Conservation (phyloP, 768 basidiomycete species). For the Arthromyces matolae region DNA sequence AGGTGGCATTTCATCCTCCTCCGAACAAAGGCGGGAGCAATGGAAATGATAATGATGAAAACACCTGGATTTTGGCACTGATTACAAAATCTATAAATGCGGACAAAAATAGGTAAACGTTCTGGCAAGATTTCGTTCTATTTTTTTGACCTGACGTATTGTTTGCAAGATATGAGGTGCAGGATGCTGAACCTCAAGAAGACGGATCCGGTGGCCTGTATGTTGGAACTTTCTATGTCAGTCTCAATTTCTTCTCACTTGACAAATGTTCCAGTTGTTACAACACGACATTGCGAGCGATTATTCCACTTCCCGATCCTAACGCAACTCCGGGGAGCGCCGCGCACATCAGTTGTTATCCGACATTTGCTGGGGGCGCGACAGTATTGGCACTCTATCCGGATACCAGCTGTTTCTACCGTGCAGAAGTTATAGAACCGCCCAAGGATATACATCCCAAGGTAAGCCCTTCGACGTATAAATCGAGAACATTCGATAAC, state of each 20-base stretch:
- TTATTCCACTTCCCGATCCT: slow-evolving; percentile 80
- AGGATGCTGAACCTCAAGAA: slow-evolving; percentile 81
- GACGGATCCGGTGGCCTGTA: slow-evolving; percentile 69
- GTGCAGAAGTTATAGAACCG: slow-evolving; percentile 75
- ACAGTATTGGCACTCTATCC: slow-evolving; percentile 88
- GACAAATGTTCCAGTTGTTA: slow-evolving; percentile 45
- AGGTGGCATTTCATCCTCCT: slow-evolving; percentile 78
- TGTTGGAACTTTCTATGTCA: slow-evolving; percentile 14
- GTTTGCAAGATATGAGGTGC: slow-evolving; percentile 70
- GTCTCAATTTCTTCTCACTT: not conserved
- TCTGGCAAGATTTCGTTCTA: not conserved
- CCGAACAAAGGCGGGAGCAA: slow-evolving; percentile 46
- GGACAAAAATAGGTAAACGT: slow-evolving; percentile 62
- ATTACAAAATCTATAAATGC: slow-evolving; percentile 66
- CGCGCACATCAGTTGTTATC: slow-evolving; percentile 66
- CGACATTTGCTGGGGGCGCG: slow-evolving; percentile 65
- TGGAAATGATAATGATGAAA: slow-evolving; percentile 42
- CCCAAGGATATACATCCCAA: slow-evolving; percentile 44
- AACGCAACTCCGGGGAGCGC: slow-evolving; percentile 52
- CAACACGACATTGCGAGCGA: slow-evolving; percentile 62
- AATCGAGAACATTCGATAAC: not conserved
- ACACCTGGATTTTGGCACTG: slow-evolving; percentile 78
- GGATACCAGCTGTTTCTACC: slow-evolving; percentile 88
- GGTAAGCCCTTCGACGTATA: slow-evolving; percentile 21
- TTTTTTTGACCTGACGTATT: not conserved